These are phyloP conservation scores for Aphanomyces stellatus DNA, from an alignment of 352 stramenopile species.

Conservation along the genomic window DNA sequence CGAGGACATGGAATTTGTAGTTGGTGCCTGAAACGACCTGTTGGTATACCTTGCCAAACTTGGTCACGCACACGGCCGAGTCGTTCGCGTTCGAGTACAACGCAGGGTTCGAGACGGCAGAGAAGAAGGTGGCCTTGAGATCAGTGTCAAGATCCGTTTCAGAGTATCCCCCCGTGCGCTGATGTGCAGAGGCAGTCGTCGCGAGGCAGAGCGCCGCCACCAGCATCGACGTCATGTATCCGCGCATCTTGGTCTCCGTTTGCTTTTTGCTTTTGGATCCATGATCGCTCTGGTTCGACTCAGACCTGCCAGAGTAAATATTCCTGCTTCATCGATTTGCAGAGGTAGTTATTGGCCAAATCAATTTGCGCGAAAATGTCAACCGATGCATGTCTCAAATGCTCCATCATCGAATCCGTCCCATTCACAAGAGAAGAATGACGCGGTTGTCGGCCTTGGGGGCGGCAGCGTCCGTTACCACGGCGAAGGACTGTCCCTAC, in stretches of 20 bases:
- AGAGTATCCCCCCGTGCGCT: not conserved
- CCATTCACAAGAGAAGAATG: too few relatives aligned
- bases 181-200: not conserved
- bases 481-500: too few relatives aligned
- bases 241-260: not conserved
- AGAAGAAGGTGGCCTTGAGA: not conserved
- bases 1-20: conserved; percentile 22
- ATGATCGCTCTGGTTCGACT: too few relatives aligned
- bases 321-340: too few relatives aligned
- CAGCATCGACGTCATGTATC: not conserved
- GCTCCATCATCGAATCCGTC: too few relatives aligned
- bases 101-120: not conserved
- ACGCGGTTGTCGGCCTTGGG: too few relatives aligned
- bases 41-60: conserved; percentile 13
- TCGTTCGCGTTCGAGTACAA: conserved; percentile 4
- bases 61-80: conserved; percentile 10
- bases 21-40: conserved; percentile 23
- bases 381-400: too few relatives aligned
- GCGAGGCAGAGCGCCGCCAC: not conserved
- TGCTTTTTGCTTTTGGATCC: too few relatives aligned
- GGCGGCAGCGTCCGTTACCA: too few relatives aligned
- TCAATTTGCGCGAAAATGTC: too few relatives aligned
- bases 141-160: not conserved
- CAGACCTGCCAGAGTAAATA: too few relatives aligned
- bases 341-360: too few relatives aligned